Evolutionary conservation across 2,329 filamentous ascomycete species (phyloP).

Genomic region (Claviceps fusiformis): DNA sequence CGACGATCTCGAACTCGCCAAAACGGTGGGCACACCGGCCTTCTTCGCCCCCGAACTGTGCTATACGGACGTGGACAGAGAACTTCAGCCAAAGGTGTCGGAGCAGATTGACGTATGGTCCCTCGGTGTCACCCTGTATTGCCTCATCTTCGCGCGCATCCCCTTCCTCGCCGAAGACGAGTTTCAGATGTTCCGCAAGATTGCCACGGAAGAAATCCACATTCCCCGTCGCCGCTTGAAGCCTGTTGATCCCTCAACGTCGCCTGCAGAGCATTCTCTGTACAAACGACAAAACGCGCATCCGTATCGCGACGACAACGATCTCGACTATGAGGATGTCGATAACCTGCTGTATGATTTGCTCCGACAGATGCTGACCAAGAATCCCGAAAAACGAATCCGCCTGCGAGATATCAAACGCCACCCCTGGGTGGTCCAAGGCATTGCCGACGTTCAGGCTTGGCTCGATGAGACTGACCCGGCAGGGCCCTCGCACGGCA

Average conservation of each 20-base stretch:
- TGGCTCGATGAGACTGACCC: conserved; percentile 97
- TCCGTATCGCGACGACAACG: conserved; percentile 62
- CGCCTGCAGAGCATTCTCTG: conserved; percentile 39
- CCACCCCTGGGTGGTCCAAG: conserved; percentile 79
- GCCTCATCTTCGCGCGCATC: conserved; percentile 83
- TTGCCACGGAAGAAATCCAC: conserved; percentile 85
- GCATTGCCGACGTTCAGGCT: conserved; percentile 55
- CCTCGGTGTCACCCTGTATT: conserved; percentile 88
- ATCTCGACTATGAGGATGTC: conserved; percentile 74
- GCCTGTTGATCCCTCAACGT: conserved; percentile 51
- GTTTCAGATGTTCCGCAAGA: conserved; percentile 80
- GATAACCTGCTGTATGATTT: conserved; percentile 70
- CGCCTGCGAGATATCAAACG: conserved; percentile 84
- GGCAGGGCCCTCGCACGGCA: conserved; percentile 59
- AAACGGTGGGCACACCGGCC: conserved; percentile 92
- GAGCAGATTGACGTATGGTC: conserved; percentile 97
- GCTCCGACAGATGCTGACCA: conserved; percentile 64
- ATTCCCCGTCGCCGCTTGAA: conserved; percentile 73
- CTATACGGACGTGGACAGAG: conserved; percentile 62
- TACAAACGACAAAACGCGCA: conserved; percentile 45
- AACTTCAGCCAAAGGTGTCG: conserved; percentile 65
- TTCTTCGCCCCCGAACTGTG: conserved; percentile 97
- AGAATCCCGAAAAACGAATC: conserved; percentile 81
- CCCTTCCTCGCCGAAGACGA: conserved; percentile 88
- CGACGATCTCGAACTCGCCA: conserved; percentile 89